A percentile compares a stretch with the other conserved stretches of the same genome.
phyloP scores from a whole-genome alignment of 306 rosid genomes.

The Cercis canadensis region DNA sequence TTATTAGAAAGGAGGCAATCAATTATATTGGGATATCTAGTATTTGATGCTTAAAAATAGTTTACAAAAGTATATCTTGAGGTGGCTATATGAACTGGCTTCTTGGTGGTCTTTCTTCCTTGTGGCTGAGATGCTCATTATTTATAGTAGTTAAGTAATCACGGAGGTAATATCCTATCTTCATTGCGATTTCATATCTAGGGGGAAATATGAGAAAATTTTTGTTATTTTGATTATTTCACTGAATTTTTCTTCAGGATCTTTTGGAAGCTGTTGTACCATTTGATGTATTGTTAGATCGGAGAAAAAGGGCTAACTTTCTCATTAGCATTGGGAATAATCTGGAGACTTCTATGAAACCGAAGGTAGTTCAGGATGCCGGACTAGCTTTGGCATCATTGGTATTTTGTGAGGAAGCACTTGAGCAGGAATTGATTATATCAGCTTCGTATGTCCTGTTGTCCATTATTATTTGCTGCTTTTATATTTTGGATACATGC shows the following conservation, averaged over 20 bases:
- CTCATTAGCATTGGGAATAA: conserved; percentile 60
- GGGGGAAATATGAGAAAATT: conserved; percentile 29
- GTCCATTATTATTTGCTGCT: conserved; percentile 34
- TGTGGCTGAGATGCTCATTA: conserved; percentile 12
- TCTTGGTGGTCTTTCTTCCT: conserved; percentile 21
- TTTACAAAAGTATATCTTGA: conserved; percentile 2
- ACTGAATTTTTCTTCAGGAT: conserved; percentile 61
- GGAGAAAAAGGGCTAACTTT: conserved; percentile 72
- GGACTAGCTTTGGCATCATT: conserved; percentile 88
- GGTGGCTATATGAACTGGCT: conserved; percentile 34
- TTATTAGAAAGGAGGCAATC: not conserved
- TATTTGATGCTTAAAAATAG: conserved; percentile 10
- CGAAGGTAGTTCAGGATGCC: conserved; percentile 87
- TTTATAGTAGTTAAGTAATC: conserved; percentile 17
- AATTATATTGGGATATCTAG: not conserved
- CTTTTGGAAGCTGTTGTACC: conserved; percentile 94
- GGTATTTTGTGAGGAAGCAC: conserved; percentile 89
- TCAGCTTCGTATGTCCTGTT: conserved; percentile 85
- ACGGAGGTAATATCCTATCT: conserved; percentile 25
- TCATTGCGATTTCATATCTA: conserved; percentile 22
- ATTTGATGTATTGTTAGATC: conserved; percentile 81
- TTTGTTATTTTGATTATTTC: conserved; percentile 21
- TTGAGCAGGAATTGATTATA: conserved; percentile 84
- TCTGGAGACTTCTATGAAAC: conserved; percentile 51
- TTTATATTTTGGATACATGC: conserved; percentile 39